phyloP scores from a whole-genome alignment of 257 asterid genomes.

The Solanum acaule region DNA sequence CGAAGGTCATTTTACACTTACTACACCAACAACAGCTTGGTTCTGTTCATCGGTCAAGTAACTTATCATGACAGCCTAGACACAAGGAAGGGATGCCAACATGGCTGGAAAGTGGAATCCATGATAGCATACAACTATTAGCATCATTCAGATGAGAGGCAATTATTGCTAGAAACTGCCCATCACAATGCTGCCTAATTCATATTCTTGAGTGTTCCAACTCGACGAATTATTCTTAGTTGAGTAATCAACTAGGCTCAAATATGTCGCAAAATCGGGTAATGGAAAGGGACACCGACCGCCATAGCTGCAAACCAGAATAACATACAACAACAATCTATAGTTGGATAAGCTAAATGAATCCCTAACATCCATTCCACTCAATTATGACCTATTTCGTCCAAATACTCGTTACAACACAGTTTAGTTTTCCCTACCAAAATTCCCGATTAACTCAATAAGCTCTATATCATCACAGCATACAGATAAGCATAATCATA shows the following conservation, averaged over 20 bases:
- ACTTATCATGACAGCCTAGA: too few species aligned
- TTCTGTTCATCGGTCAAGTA: background rate
- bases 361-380: background rate
- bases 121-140: background rate
- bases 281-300: background rate
- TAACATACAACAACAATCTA: background rate
- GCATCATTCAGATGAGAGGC: too few species aligned
- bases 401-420: background rate
- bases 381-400: background rate
- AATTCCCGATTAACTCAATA: too few species aligned
- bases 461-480: too few species aligned
- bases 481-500: too few species aligned
- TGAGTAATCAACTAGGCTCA: background rate
- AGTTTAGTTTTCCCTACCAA: background rate
- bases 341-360: background rate
- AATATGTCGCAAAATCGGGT: too few species aligned
- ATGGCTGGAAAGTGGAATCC: background rate
- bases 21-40: background rate
- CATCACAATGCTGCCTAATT: background rate
- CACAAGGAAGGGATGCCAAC: background rate
- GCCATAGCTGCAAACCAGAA: conserved; percentile 1
- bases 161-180: background rate
- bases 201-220: background rate
- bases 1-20: background rate
- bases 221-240: background rate